Conservation (phyloP, 23 red algal genomes). For the Agarophyton chilense region DNA sequence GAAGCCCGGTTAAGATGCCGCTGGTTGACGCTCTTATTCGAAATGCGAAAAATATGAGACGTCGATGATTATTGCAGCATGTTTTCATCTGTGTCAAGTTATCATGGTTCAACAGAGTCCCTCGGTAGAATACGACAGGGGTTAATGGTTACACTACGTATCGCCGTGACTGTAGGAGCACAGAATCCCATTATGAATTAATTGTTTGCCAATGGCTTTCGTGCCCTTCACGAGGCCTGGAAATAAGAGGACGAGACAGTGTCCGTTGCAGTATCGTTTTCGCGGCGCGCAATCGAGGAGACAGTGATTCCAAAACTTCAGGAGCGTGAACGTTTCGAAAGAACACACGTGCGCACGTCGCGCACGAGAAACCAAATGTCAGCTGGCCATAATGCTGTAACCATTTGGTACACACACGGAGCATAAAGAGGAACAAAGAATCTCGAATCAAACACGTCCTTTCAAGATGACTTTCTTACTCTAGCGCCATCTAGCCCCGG, state of each 20-base stretch:
- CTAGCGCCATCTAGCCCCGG: background rate
- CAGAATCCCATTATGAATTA: background rate
- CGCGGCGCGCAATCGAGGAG: background rate
- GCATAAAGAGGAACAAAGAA: background rate
- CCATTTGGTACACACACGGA: constrained; percentile 13
- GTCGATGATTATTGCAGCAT: background rate
- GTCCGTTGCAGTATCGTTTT: background rate
- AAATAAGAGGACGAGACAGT: background rate
- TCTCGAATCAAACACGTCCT: constrained; percentile 17
- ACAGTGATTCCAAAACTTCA: background rate
- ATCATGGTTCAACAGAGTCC: no score
- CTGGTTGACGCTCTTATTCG: constrained; percentile 27
- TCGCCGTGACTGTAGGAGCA: background rate
- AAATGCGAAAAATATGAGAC: constrained; percentile 6
- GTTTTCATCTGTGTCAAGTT: no score
- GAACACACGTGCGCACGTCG: constrained; percentile 21
- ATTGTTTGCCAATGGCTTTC: background rate
- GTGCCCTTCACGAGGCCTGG: background rate
- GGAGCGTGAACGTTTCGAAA: background rate
- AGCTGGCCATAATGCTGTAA: background rate
- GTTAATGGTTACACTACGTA: no score
- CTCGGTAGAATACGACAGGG: no score
- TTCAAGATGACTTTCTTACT: background rate
- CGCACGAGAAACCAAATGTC: constrained; percentile 3
- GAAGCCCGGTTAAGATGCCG: constrained; percentile 27